Conservation (phyloP, 179 eudicot species). For the Pouteria campechiana region DNA sequence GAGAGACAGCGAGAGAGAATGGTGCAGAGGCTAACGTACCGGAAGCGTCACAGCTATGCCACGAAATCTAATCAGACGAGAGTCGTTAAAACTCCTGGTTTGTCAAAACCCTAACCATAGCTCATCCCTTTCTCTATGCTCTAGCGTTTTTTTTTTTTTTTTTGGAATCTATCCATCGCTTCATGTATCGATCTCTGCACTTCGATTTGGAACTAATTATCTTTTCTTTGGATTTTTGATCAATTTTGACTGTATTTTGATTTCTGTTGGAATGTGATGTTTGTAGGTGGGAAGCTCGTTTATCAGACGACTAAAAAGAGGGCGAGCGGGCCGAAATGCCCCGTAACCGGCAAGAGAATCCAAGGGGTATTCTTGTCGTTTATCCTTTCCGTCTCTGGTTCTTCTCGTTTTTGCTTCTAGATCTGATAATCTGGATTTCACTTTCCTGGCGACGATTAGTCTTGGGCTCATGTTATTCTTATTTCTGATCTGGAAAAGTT, state of each 20-base stretch:
- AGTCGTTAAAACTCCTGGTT: constrained; percentile 73
- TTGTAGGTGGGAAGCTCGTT: constrained; percentile 53
- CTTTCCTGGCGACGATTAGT: no score
- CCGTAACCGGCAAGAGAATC: constrained; percentile 79
- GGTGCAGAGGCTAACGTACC: constrained; percentile 76
- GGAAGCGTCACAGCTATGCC: constrained; percentile 69
- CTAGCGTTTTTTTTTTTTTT: no score
- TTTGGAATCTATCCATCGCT: neutral
- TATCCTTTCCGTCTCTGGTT: no score
- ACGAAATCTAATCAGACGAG: constrained; percentile 77
- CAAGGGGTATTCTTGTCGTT: constrained; percentile 50
- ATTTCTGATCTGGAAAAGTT: no score
- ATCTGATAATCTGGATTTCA: no score
- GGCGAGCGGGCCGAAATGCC: constrained; percentile 86
- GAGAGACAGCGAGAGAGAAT: constrained; percentile 18
- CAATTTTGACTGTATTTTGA: neutral
- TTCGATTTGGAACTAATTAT: neutral
- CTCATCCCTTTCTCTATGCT: neutral
- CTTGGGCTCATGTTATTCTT: no score
- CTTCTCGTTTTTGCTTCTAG: no score
- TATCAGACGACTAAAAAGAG: constrained; percentile 83
- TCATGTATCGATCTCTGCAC: neutral
- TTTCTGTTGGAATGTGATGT: neutral
- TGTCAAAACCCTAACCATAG: neutral
- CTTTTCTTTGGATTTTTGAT: neutral